Conservation (phyloP, 1,139 yeast genomes). For the Yamadazyma siamensis region DNA sequence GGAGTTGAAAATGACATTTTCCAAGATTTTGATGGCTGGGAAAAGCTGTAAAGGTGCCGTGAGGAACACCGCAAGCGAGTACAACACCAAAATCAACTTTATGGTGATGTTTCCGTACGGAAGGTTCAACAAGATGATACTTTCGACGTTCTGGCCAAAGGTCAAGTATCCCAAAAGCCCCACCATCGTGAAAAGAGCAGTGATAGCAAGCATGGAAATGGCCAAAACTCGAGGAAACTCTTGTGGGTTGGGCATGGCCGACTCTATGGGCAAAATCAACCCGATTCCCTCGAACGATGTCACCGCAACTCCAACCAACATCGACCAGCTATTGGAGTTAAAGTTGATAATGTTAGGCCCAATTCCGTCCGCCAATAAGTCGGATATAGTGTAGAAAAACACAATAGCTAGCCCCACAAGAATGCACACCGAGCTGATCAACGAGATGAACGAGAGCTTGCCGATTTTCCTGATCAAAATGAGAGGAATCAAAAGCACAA, state of each 20-base stretch:
- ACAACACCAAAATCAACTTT: conserved; percentile 61
- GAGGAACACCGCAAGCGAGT: conserved; percentile 68
- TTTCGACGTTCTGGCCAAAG: conserved; percentile 62
- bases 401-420: conserved; percentile 63
- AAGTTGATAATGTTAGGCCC: conserved; percentile 49
- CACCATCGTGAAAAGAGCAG: conserved; percentile 55
- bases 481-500: conserved; percentile 60
- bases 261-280: conserved; percentile 70
- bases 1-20: conserved; percentile 52
- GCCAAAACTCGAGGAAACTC: conserved; percentile 64
- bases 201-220: conserved; percentile 57
- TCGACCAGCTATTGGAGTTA: conserved; percentile 63
- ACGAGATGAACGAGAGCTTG: conserved; percentile 63
- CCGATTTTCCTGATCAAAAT: conserved; percentile 71
- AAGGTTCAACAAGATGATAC: conserved; percentile 66
- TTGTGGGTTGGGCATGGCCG: conserved; percentile 71
- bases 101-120: conserved; percentile 66
- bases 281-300: conserved; percentile 84
- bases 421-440: conserved; percentile 65
- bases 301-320: conserved; percentile 78
- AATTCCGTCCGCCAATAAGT: conserved; percentile 43
- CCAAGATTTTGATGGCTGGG: conserved; percentile 74
- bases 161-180: conserved; percentile 70
- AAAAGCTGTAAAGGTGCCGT: conserved; percentile 75
- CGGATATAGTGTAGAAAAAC: conserved; percentile 51